Evolutionary conservation across 1,139 yeast species (phyloP), one percentile per base, ranked within the genome.

Genomic region (Suhomyces bribrorum): DNA sequence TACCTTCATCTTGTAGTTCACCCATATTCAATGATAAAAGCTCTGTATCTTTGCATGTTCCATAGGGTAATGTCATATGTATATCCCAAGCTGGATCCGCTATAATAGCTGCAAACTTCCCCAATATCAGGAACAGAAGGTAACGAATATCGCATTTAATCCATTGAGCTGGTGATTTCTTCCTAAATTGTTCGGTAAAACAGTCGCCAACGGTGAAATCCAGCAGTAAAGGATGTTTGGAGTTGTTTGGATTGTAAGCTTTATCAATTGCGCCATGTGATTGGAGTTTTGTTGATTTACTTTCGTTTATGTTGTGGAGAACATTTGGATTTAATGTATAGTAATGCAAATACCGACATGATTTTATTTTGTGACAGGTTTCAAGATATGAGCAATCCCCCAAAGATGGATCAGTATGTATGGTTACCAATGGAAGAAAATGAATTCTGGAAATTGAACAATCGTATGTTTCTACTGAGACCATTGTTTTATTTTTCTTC

Each of bases 341-440:
- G 58, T 89, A 90, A 61, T 90, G 97, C 31, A 87, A 71, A 57
- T 86, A 90, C 22, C 95, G 71, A 60, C 97, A 90, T 4, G 80
- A 69, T 47, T 78, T 81, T 61, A 86, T 77, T 59, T 89, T 88
- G 62, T 87, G 96, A 54, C 97, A 90, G 1, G 97, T 89, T 57
- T 90, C 97, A 46, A 90, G 70, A 54, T 90, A 90, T 4, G 96
- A 89, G 54, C 97, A 90, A 59, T 90, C 97, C 1, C 97, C 97
- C n/a, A 87, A 60, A 15, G 71, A 63, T 1, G 62, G 41, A 53
- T 90, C 97, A 0, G 96, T 71, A 26, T 70, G 66, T 23, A 53
- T 52, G 31, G 70, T 74, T 31, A 80, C 60, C 13, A 83, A 68
- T 1, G 90, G 89, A 20, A 85, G 63, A 50, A 69, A 81, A 57